Evolutionary conservation across 2,329 filamentous ascomycete species (phyloP).

Genomic region (Alternaria incomplexa): DNA sequence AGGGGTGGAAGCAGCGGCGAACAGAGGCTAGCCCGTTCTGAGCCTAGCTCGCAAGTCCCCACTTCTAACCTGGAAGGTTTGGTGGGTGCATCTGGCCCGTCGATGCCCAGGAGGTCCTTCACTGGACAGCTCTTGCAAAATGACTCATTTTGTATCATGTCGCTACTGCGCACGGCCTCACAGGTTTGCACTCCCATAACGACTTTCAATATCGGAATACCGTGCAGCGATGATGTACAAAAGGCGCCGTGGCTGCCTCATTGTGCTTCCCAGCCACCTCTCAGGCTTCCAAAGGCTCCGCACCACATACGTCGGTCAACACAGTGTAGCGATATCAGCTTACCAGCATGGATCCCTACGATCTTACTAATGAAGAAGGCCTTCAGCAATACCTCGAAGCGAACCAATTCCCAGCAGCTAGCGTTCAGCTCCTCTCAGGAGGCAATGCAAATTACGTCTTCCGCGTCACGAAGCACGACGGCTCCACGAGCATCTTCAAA

Average conservation of each 20-base stretch:
- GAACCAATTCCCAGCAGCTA: not conserved
- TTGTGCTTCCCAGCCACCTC: not conserved
- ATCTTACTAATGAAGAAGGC: slow-evolving; percentile 29
- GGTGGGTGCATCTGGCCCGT: not conserved
- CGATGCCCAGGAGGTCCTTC: not conserved
- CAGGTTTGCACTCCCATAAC: no score
- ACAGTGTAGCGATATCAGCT: not conserved
- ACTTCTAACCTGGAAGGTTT: not conserved
- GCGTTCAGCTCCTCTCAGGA: slow-evolving; percentile 33
- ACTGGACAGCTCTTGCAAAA: slow-evolving; percentile 19
- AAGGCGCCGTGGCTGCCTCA: not conserved
- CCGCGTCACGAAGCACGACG: slow-evolving; percentile 25
- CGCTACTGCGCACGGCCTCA: not conserved
- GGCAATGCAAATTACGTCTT: slow-evolving; percentile 48
- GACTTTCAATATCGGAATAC: not conserved
- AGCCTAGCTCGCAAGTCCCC: not conserved
- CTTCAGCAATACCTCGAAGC: slow-evolving; percentile 28
- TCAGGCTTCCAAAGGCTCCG: not conserved
- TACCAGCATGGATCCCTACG: not conserved
- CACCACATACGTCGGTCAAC: not conserved
- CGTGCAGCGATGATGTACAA: not conserved
- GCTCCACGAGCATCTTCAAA: slow-evolving; percentile 38
- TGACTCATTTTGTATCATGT: slow-evolving; percentile 34
- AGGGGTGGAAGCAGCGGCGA: not conserved
- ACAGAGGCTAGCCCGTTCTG: not conserved